phyloP scores from a whole-genome alignment of 768 basidiomycete genomes.

The Lactifluus pinguis region DNA sequence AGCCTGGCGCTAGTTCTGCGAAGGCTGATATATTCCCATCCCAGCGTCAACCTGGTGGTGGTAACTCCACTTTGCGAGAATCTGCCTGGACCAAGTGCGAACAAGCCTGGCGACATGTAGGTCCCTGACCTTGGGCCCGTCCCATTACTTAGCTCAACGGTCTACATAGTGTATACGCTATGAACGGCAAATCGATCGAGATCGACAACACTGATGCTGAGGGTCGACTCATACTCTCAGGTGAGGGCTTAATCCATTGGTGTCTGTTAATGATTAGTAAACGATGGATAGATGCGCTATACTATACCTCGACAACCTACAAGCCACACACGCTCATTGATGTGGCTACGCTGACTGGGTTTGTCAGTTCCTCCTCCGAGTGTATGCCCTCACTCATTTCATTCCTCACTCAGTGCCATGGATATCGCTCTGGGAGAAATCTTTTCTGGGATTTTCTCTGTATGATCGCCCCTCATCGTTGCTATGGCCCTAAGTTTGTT shows the following conservation, averaged over 20 bases:
- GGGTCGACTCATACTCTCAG: conserved; percentile 67
- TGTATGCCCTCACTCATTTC: background rate
- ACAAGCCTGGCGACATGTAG: conserved; percentile 79
- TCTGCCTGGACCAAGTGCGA: conserved; percentile 60
- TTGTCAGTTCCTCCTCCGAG: conserved; percentile 15
- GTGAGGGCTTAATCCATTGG: conserved; percentile 27
- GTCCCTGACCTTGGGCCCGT: conserved; percentile 19
- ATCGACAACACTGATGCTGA: conserved; percentile 86
- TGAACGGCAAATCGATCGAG: conserved; percentile 84
- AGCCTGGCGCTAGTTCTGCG: background rate
- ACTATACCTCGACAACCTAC: conserved; percentile 68
- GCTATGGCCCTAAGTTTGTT: background rate
- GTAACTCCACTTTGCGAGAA: conserved; percentile 77
- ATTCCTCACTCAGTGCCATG: conserved; percentile 48
- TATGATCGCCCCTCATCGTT: conserved; percentile 26
- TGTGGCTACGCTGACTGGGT: conserved; percentile 83
- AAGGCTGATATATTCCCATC: background rate
- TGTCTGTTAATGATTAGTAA: background rate
- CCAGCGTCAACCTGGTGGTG: conserved; percentile 66
- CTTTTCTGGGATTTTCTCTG: conserved; percentile 73
- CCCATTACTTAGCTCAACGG: background rate
- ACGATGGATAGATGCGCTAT: conserved; percentile 57
- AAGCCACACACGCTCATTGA: conserved; percentile 79
- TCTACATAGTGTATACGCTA: conserved; percentile 56
- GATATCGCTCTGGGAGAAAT: conserved; percentile 64